These are phyloP conservation scores for Mortierella polycephala DNA, from an alignment of 371 early-diverging fungal species.

Conservation along the genomic window DNA sequence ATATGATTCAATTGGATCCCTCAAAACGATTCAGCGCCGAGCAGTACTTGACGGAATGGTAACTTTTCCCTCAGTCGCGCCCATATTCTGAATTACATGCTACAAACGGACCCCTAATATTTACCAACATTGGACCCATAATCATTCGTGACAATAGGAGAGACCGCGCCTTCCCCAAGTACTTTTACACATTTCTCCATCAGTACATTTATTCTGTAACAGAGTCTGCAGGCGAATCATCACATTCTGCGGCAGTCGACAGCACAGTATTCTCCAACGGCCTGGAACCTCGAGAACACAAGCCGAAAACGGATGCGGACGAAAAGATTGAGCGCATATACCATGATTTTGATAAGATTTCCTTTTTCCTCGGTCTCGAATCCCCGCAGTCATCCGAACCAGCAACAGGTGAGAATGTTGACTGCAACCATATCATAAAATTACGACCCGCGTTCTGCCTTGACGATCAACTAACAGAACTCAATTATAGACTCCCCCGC, in stretches of 20 bases:
- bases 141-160: conserved; percentile 57
- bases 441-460: neutral
- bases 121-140: neutral
- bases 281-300: conserved; percentile 18
- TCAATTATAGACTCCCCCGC: conserved; percentile 1
- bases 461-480: too few relatives aligned
- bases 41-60: conserved; percentile 80
- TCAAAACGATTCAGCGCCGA: conserved; percentile 74
- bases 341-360: conserved; percentile 81
- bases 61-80: conserved; percentile 12
- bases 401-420: conserved; percentile 4
- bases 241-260: conserved; percentile 22
- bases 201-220: conserved; percentile 77
- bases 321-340: conserved; percentile 82
- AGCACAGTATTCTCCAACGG: conserved; percentile 17
- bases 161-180: conserved; percentile 82
- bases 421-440: neutral
- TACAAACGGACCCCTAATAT: neutral
- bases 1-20: conserved; percentile 92
- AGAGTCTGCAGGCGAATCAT: conserved; percentile 62
- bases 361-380: conserved; percentile 61
- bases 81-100: neutral
- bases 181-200: conserved; percentile 82
- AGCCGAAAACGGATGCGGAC: conserved; percentile 70
- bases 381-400: conserved; percentile 7